Evolutionary conservation across 1,284 basidiomycete genomes (phyloP), one percentile per base, ranked within the genome.

Genomic region (Puccinia triticina): DNA sequence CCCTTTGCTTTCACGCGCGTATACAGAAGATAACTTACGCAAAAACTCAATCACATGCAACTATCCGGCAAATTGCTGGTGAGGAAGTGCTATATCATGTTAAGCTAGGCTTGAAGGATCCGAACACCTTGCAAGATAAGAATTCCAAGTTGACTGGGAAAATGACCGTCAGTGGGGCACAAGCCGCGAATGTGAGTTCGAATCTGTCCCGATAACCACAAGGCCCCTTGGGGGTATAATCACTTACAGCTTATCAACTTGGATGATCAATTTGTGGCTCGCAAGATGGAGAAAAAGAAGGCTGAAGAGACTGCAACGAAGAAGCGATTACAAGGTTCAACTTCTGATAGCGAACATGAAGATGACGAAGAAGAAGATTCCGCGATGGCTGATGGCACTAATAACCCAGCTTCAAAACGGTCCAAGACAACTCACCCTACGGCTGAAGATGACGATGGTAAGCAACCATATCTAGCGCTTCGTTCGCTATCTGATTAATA

Each of bases 31-130:
- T 82, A 34, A 82, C 26, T 8, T 82, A 82, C 64, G 72, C 80
- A 26, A 43, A n/a, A 23, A 82, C 53, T 11, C 34, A 73, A 76
- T 82, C 80, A 21, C 61, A 75, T 43, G 80, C 80, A 23, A 82
- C 61, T 12, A 69, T 82, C 29, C 43, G 50, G 32, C 46, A 82
- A 40, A 75, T 59, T n/a, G 80, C 73, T 29, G 80, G 80, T 11
- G 80, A 82, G 2, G 80, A 82, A 59, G 80, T 82, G 16, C 55
- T 82, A 4, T 82, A 82, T 82, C 80, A 82, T 48, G 80, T 82
- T 11, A 82, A 75, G 50, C 66, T 82, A 26, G 80, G 80, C 14
- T 71, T 82, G 37, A 82, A 75, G 32, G 80, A 82, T 59, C 80
- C 80, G 26, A 66, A 82, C 29, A 82, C 73, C n/a, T 46, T 82